Conservation (phyloP, 2,329 filamentous ascomycete species). For the Dothidotthia symphoricarpi region DNA sequence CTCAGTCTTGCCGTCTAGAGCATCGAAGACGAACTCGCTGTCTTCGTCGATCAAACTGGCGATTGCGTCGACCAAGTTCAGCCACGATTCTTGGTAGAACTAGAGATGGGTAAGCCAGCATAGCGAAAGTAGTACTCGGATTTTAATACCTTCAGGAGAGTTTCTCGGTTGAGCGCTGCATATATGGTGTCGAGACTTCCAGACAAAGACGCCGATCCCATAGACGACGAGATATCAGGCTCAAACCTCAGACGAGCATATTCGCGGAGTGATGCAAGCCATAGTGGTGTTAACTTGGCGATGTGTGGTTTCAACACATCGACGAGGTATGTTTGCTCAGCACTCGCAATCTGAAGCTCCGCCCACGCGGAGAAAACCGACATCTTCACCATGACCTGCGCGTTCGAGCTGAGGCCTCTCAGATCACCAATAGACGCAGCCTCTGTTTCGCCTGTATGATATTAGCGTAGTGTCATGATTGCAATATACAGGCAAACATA, state of each 20-base stretch:
- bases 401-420: constrained; percentile 89
- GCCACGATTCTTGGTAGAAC: constrained; percentile 97
- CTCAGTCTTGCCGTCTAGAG: constrained; percentile 75
- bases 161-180: constrained; percentile 90
- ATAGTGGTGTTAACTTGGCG: constrained; percentile 83
- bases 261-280: constrained; percentile 89
- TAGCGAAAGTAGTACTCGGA: background rate
- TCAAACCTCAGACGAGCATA: constrained; percentile 93
- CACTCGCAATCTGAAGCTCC: constrained; percentile 90
- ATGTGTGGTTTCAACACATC: constrained; percentile 90
- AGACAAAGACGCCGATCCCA: constrained; percentile 76
- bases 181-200: constrained; percentile 92
- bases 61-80: constrained; percentile 95
- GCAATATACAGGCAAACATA: constrained; percentile 28
- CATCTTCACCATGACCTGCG: constrained; percentile 98
- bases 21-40: constrained; percentile 96
- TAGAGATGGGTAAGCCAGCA: constrained; percentile 26
- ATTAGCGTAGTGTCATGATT: constrained; percentile 16
- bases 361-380: constrained; percentile 97
- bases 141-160: constrained; percentile 66
- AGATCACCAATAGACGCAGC: constrained; percentile 88
- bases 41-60: constrained; percentile 96
- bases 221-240: constrained; percentile 90
- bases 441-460: constrained; percentile 60
- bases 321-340: constrained; percentile 83